Percentiles rank a stretch among this genome's conserved stretches.
phyloP scores from a whole-genome alignment of 805 yeast species.

The Yueomyces sinensis region DNA sequence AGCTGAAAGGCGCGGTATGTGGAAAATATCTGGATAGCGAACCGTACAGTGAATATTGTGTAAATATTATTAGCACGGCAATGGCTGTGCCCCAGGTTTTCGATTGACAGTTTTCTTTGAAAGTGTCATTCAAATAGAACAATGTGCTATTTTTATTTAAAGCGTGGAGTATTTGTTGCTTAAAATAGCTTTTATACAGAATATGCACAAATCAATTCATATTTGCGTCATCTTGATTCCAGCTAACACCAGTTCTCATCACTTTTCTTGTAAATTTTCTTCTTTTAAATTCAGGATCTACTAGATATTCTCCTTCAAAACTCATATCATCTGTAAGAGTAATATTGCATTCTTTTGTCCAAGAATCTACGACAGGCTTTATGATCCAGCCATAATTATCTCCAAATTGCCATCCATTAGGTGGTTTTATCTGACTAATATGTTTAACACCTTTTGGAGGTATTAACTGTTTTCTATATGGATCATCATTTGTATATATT shows the following conservation, averaged over 20 bases:
- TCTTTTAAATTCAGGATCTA: conserved; percentile 39
- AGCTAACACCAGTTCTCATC: not conserved
- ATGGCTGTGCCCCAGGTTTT: too few relatives aligned
- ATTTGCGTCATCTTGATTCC: not conserved
- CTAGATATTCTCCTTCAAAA: conserved; percentile 37
- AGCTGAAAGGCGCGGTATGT: too few relatives aligned
- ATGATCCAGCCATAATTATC: conserved; percentile 53
- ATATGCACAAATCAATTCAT: too few relatives aligned
- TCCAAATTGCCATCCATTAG: conserved; percentile 62
- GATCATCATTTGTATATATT: conserved; percentile 40
- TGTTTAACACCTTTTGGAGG: conserved; percentile 53
- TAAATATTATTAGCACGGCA: too few relatives aligned
- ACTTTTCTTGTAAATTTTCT: conserved; percentile 44
- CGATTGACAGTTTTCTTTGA: too few relatives aligned
- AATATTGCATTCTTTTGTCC: conserved; percentile 38
- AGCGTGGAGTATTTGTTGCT: too few relatives aligned
- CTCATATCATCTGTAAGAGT: conserved; percentile 9
- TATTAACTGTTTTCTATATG: conserved; percentile 31
- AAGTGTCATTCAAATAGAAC: too few relatives aligned
- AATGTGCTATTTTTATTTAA: too few relatives aligned
- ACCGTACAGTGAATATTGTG: too few relatives aligned
- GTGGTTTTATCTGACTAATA: conserved; percentile 48
- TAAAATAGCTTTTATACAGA: too few relatives aligned
- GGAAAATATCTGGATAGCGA: too few relatives aligned
- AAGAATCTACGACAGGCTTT: conserved; percentile 42